phyloP scores from a whole-genome alignment of 2,329 filamentous ascomycete species.

The Cercospora zeina region DNA sequence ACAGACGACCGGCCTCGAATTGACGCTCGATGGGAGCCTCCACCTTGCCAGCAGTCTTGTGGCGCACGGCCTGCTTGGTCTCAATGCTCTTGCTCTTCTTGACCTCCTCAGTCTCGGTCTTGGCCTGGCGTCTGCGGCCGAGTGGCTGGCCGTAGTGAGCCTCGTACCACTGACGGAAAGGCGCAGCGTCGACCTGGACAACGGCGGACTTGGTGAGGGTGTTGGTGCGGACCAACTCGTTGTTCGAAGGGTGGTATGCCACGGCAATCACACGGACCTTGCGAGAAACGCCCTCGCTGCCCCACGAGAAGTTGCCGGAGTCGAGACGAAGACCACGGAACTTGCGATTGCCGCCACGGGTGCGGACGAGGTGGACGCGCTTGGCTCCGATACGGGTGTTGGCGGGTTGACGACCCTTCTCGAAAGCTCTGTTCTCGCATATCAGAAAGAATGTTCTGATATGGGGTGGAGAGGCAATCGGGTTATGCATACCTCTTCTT shows the following conservation, averaged over 20 bases:
- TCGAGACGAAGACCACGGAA: slow-evolving; percentile 99
- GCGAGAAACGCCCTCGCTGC: slow-evolving; percentile 94
- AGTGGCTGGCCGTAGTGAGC: slow-evolving; percentile 93
- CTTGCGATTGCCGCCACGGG: slow-evolving; percentile 98
- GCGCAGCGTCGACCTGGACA: slow-evolving; percentile 96
- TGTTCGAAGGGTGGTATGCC: slow-evolving; percentile 99
- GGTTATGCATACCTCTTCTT: slow-evolving; percentile 62
- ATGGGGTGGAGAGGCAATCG: slow-evolving; percentile 58
- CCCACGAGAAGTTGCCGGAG: slow-evolving; percentile 99
- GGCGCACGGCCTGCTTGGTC: slow-evolving; percentile 93
- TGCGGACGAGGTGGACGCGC: slow-evolving; percentile 95
- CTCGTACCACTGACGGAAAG: slow-evolving; percentile 99
- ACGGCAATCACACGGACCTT: slow-evolving; percentile 99
- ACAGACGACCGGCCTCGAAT: slow-evolving; percentile 98
- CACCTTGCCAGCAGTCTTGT: slow-evolving; percentile 84
- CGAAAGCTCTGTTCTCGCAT: slow-evolving; percentile 89
- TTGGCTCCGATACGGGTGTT: slow-evolving; percentile 98
- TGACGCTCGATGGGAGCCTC: slow-evolving; percentile 92
- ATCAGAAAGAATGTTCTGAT: slow-evolving; percentile 59
- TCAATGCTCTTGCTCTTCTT: slow-evolving; percentile 96
- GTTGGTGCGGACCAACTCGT: slow-evolving; percentile 99
- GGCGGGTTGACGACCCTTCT: slow-evolving; percentile 98
- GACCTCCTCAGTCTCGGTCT: slow-evolving; percentile 62
- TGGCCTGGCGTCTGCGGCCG: slow-evolving; percentile 83
- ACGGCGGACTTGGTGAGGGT: slow-evolving; percentile 99